phyloP scores from a whole-genome alignment of 73 alveolate genomes.

The Symbiodinium natans region DNA sequence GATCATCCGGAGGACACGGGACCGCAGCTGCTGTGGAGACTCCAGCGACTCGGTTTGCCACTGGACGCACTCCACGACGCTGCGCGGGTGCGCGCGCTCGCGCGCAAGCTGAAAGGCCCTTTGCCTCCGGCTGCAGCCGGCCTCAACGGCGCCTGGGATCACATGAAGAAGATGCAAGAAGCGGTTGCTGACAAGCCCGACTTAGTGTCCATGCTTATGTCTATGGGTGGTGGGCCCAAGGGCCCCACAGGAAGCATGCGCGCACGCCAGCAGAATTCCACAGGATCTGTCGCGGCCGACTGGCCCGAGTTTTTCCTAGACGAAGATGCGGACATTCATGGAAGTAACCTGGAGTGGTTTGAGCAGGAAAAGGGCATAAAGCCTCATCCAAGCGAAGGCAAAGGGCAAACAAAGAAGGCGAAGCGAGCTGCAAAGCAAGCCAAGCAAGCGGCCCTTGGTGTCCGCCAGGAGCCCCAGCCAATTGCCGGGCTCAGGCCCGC shows the following conservation, averaged over 20 bases:
- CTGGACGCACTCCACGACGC: neutral
- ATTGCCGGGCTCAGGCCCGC: neutral
- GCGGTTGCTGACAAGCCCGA: neutral
- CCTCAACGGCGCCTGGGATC: neutral
- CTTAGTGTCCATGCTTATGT: neutral
- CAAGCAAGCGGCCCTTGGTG: neutral
- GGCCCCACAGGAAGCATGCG: neutral
- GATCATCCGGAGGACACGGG: neutral
- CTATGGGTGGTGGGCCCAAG: neutral
- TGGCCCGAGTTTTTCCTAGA: neutral
- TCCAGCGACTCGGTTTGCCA: neutral
- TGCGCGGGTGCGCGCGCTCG: neutral
- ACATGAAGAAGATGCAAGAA: neutral
- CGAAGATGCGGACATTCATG: neutral
- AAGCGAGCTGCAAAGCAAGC: neutral
- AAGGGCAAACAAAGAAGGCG: neutral
- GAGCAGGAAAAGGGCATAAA: neutral
- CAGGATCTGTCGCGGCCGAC: neutral
- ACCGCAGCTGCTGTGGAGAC: conserved; percentile 5
- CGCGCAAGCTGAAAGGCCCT: neutral
- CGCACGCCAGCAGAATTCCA: neutral
- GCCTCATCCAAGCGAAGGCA: too few species aligned
- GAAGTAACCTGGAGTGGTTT: neutral
- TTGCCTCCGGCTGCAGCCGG: neutral
- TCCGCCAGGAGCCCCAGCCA: neutral